Evolutionary conservation across 2,329 filamentous ascomycete genomes (phyloP), one percentile per base, ranked within the genome.

Genomic region (Cercospora citrullina): DNA sequence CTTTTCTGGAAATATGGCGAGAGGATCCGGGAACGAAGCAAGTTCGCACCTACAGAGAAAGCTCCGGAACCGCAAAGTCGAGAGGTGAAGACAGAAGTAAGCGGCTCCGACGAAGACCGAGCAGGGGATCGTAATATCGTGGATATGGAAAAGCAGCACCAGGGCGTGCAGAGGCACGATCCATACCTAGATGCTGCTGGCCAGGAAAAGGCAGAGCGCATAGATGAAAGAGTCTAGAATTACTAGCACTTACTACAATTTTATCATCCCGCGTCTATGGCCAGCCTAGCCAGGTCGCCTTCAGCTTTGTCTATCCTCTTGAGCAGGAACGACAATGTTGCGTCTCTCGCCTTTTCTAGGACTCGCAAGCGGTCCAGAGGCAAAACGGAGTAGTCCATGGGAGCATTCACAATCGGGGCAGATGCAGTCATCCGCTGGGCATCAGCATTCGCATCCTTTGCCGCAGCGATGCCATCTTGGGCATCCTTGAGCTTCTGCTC

Each of bases 281-380:
- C 51, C 36, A 62, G 42, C 28, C 51, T 64, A 42, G 45, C 61
- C 48, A 75, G 60, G 18, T 75, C 75, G n/a, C 69, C 71, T 58
- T 87, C 85, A 1, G 81, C 79, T 63, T 83, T 81, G 68, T 86
- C 84, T 67, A 87, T 84, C 67, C 85, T 78, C 72, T 83, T 84
- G 64, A 87, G 73, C 51, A 87, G 77, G 68, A 84, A 86, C 1
- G 80, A 77, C 68, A 86, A 81, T 0, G 84, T 86, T 7, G 82
- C 83, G 76, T 87, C 85, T 58, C 84, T 77, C 21, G 84, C 85
- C 70, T 82, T 85, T 58, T 84, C 83, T 30, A 84, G 72, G 57
- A 77, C 79, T 60, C 72, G 74, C 53, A 85, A 71, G 2, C 78
- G 76, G 48, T 81, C 79, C 39, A 84, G 66, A 1, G 76, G 70